These are phyloP conservation scores for Cutaneotrichosporon sp. DNA, from an alignment of 1,284 basidiomycete genomes.

Conservation along the genomic window DNA sequence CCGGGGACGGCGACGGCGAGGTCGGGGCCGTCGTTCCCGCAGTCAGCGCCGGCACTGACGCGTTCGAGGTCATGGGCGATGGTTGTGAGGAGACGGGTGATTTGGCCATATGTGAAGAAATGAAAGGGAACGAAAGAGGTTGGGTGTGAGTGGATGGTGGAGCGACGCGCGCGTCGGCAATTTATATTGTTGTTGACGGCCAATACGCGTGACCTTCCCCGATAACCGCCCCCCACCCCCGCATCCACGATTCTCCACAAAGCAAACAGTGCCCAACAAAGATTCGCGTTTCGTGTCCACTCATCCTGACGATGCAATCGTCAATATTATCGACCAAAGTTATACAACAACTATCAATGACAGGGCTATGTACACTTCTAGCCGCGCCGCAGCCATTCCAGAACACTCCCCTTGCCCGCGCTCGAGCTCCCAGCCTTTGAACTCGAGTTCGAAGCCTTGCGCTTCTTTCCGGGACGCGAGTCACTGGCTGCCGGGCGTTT, in stretches of 20 bases:
- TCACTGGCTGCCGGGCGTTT: slow-evolving; percentile 15
- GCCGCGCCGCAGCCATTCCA: slow-evolving; percentile 31
- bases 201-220: slow-evolving; percentile 4
- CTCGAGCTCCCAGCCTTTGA: not conserved
- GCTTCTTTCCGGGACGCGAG: slow-evolving; percentile 5
- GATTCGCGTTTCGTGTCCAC: not conserved
- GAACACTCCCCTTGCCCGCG: slow-evolving; percentile 20
- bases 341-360: not conserved
- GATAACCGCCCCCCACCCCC: too few relatives aligned
- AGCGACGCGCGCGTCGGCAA: slow-evolving; percentile 13
- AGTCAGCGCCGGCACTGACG: slow-evolving; percentile 16
- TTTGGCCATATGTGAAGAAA: not conserved
- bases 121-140: not conserved
- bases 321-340: not conserved
- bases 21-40: slow-evolving; percentile 8
- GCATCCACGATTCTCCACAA: too few relatives aligned
- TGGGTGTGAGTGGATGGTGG: slow-evolving; percentile 5
- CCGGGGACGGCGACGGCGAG: not conserved
- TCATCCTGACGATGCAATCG: not conserved
- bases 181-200: slow-evolving; percentile 9
- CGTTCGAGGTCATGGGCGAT: slow-evolving; percentile 21
- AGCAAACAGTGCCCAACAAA: not conserved
- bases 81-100: not conserved
- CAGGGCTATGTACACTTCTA: not conserved
- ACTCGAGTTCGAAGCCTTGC: not conserved